Evolutionary conservation across 805 yeast genomes (phyloP), one percentile per base, ranked within the genome.

Genomic region (Lachancea fermentati): DNA sequence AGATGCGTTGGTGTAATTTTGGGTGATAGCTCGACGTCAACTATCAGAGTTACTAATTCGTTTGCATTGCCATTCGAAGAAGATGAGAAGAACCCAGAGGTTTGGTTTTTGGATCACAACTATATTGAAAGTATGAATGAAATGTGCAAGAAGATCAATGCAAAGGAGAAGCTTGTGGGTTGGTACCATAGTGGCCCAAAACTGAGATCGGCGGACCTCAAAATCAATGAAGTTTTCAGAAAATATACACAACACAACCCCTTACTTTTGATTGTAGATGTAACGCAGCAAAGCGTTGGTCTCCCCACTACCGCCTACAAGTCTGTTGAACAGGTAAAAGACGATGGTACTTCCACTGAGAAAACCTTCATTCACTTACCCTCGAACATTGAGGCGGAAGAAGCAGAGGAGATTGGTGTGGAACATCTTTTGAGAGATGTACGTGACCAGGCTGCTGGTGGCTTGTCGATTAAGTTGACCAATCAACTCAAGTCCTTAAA

Each of bases 111-210:
- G 54, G 98, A 93, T 61, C 98, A 93, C 67, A 91, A 93, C 62
- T 93, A 81, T 62, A 86, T 93, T 44, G 97, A 91, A 58, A 78
- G 85, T 40, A 93, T 93, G 99, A 82, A 88, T 49, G 96, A 88
- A 51, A 93, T 93, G 99, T 91, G 88, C 68, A 87, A 85, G 61
- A 93, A 94, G 63, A 89, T 93, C 62, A 94, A 89, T 67, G 99
- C 99, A 14, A 89, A 86, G 66, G 99, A 93, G 63, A 85, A 79
- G 60, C 72, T 93, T 35, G 80, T 93, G 59, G 99, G 99, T n/a
- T 93, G 99, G 99, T 93, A 93, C 62, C 99, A 93, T 64, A 82
- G 96, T 6, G 99, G 98, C 4, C 97, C 97, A 14, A 88, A 88
- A 62, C 74, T 94, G 49, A 80, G 78, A 53, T 75, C 89, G 1